phyloP scores from a whole-genome alignment of 1,284 basidiomycete species.

The Takashimella tepidaria region DNA sequence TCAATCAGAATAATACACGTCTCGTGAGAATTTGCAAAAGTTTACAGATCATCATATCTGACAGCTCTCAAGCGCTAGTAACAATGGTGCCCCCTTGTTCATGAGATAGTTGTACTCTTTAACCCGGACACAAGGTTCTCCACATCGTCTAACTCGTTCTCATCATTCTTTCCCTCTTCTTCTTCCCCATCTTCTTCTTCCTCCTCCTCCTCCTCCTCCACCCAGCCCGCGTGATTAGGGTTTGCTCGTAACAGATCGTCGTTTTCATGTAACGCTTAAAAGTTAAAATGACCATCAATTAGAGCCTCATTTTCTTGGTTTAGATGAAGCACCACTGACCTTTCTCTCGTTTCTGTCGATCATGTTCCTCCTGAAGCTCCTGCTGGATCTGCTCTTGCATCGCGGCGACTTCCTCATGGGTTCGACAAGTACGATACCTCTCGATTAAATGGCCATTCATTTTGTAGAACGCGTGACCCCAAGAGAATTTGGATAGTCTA shows the following conservation, averaged over 20 bases:
- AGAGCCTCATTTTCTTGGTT: too few relatives aligned
- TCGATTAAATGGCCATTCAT: constrained; percentile 72
- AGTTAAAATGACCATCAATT: too few relatives aligned
- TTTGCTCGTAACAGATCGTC: constrained; percentile 56
- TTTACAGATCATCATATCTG: neutral
- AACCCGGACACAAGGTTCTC: constrained; percentile 32
- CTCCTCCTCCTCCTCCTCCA: constrained; percentile 19
- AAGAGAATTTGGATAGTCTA: constrained; percentile 68
- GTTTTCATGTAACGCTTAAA: constrained; percentile 42
- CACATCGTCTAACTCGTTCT: constrained; percentile 34
- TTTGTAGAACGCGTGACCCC: constrained; percentile 78
- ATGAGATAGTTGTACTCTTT: constrained; percentile 15
- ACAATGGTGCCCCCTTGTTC: neutral
- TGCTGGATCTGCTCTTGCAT: constrained; percentile 69
- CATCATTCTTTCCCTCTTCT: constrained; percentile 15
- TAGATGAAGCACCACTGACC: constrained; percentile 41
- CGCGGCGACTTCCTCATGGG: constrained; percentile 58
- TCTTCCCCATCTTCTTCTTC: constrained; percentile 15
- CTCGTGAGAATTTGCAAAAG: too few relatives aligned
- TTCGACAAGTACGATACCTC: constrained; percentile 65
- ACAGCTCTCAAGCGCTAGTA: neutral
- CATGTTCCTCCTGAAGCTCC: constrained; percentile 64
- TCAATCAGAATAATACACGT: too few relatives aligned
- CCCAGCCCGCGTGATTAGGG: constrained; percentile 52
- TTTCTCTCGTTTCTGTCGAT: constrained; percentile 54